Evolutionary conservation across 2,329 filamentous ascomycete species (phyloP).

Genomic region (Aureobasidium sp.): DNA sequence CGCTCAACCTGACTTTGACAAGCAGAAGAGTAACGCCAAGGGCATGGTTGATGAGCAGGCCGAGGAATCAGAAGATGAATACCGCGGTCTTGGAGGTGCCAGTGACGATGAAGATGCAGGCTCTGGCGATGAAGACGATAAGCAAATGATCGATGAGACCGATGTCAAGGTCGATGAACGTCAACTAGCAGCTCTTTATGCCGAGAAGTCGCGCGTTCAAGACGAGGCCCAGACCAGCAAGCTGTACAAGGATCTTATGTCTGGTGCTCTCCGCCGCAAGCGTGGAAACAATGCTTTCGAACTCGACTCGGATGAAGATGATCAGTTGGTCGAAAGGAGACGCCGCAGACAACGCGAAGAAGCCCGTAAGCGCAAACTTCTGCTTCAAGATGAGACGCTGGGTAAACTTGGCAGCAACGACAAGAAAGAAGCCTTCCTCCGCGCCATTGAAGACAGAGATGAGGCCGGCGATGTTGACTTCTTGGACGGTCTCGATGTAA

Average conservation of each 20-base stretch:
- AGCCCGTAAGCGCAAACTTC: constrained; percentile 80
- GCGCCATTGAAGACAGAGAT: constrained; percentile 76
- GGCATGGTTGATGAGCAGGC: constrained; percentile 88
- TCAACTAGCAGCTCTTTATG: constrained; percentile 76
- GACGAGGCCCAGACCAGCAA: constrained; percentile 87
- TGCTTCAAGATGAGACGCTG: constrained; percentile 81
- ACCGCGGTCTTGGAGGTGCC: constrained; percentile 81
- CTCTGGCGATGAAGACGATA: constrained; percentile 65
- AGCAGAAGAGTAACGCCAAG: constrained; percentile 78
- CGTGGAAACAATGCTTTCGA: constrained; percentile 59
- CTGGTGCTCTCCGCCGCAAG: constrained; percentile 76
- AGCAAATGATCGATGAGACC: constrained; percentile 81
- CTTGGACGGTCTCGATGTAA: constrained; percentile 46
- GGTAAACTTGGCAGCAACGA: constrained; percentile 58
- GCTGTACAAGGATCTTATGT: constrained; percentile 87
- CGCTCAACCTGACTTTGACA: constrained; percentile 61
- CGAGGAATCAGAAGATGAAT: constrained; percentile 97
- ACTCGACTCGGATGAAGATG: constrained; percentile 76
- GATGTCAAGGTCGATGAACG: constrained; percentile 70
- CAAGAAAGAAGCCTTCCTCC: constrained; percentile 81
- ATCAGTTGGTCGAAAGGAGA: constrained; percentile 63
- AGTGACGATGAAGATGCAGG: constrained; percentile 79
- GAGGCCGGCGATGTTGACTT: constrained; percentile 62
- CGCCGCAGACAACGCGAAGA: constrained; percentile 81
- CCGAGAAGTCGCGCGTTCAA: constrained; percentile 67